Evolutionary conservation across 176 grass and related monocot species (phyloP).

Genomic region (Aegilops sharonensis): DNA sequence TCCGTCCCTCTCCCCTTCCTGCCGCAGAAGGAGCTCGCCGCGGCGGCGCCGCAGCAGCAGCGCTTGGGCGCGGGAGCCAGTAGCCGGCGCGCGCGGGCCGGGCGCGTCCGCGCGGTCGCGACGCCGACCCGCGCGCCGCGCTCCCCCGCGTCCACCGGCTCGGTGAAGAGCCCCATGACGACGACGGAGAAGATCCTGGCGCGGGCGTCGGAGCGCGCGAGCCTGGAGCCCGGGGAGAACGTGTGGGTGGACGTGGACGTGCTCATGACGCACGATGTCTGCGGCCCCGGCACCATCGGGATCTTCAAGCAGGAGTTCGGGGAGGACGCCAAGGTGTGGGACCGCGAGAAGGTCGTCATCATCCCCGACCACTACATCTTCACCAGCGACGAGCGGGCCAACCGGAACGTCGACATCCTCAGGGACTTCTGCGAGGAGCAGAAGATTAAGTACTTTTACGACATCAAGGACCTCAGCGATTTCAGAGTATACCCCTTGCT

Average conservation of each 20-base stretch:
- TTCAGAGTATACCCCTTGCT: conserved; percentile 51
- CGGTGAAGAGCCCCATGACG: conserved; percentile 82
- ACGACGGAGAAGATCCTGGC: conserved; percentile 99
- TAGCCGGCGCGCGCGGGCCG: neutral
- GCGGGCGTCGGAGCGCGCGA: conserved; percentile 63
- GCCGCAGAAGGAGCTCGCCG: conserved; percentile 58
- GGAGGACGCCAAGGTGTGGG: conserved; percentile 84
- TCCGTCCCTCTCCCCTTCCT: neutral
- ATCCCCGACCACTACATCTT: conserved; percentile 99
- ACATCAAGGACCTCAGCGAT: conserved; percentile 80
- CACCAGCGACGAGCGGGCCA: conserved; percentile 79
- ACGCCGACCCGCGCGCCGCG: conserved; percentile 55
- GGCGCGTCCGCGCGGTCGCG: conserved; percentile 53
- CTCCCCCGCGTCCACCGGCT: conserved; percentile 65
- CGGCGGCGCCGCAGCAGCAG: conserved; percentile 32
- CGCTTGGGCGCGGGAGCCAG: conserved; percentile 12
- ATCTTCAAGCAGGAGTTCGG: conserved; percentile 96
- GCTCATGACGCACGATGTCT: conserved; percentile 94
- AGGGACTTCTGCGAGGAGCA: conserved; percentile 80
- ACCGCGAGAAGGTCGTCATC: conserved; percentile 88
- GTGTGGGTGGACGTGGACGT: conserved; percentile 96
- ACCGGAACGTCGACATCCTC: conserved; percentile 89
- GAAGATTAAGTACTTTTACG: conserved; percentile 96
- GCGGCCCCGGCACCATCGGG: conserved; percentile 75
- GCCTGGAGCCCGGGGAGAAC: conserved; percentile 87